Percentiles rank a stretch among this genome's conserved stretches.
These are phyloP conservation scores for Tetradesmus obliquus DNA, from an alignment of 139 green algal species.

Conservation along the genomic window DNA sequence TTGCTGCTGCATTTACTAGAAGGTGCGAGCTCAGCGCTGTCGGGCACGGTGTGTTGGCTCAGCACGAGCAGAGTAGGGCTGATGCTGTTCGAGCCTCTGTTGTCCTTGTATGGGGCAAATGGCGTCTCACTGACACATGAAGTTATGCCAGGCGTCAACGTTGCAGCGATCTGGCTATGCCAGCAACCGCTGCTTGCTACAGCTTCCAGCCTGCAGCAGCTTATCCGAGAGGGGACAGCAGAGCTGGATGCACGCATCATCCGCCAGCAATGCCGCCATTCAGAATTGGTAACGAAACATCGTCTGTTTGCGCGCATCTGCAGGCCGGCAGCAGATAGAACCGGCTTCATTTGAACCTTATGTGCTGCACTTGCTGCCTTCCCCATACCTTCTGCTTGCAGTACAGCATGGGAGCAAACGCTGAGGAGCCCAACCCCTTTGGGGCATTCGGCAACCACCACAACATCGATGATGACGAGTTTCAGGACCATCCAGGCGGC, in stretches of 20 bases:
- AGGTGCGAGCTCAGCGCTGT: background rate
- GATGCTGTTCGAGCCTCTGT: background rate
- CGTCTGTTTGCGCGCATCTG: background rate
- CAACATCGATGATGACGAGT: background rate
- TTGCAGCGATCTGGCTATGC: background rate
- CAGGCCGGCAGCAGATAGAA: background rate
- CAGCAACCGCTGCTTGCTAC: background rate
- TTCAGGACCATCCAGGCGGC: background rate
- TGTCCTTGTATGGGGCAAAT: background rate
- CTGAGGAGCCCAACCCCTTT: background rate
- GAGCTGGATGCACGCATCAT: background rate
- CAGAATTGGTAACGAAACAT: background rate
- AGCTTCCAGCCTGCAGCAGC: background rate
- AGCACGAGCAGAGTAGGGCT: background rate
- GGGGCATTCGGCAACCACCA: background rate
- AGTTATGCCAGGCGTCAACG: background rate
- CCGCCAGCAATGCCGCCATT: background rate
- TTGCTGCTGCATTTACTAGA: background rate
- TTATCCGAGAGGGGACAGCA: background rate
- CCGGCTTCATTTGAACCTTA: background rate
- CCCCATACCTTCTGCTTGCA: background rate
- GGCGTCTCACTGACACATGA: background rate
- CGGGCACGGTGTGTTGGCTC: background rate
- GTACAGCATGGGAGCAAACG: conserved; percentile 1
- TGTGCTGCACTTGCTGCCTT: background rate